Percentiles rank a stretch among this genome's conserved stretches.
Evolutionary conservation across 768 basidiomycete genomes (phyloP).

Genomic region (Agrocybe praecox): DNA sequence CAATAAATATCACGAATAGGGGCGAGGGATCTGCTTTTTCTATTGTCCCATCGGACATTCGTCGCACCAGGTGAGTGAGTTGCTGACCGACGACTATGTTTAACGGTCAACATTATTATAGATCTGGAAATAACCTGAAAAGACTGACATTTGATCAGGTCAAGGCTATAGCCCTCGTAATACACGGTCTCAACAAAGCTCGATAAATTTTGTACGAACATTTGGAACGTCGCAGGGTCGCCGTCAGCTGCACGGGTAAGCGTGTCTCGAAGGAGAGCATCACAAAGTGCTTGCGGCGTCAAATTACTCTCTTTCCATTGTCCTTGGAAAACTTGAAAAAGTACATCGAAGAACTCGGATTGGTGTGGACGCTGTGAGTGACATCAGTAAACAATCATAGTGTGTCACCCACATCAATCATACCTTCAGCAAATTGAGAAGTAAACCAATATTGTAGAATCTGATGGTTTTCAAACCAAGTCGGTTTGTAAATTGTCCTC

Average conservation of each 20-base stretch:
- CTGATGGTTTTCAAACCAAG: slow-evolving; percentile 28
- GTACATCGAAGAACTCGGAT: slow-evolving; percentile 51
- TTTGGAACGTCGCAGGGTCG: slow-evolving; percentile 51
- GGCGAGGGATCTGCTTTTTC: slow-evolving; percentile 57
- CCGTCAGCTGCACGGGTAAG: slow-evolving; percentile 49
- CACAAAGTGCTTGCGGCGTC: slow-evolving; percentile 38
- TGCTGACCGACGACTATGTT: slow-evolving; percentile 57
- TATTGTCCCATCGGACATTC: slow-evolving; percentile 55
- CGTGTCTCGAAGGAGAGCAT: slow-evolving; percentile 59
- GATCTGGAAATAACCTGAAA: neutral
- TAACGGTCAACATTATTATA: neutral
- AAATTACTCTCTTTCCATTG: slow-evolving; percentile 32
- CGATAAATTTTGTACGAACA: slow-evolving; percentile 58
- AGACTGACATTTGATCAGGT: slow-evolving; percentile 59
- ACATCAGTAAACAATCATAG: slow-evolving; percentile 1
- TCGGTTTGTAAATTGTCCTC: neutral
- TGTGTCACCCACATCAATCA: neutral
- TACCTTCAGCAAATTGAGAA: slow-evolving; percentile 62
- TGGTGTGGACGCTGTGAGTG: slow-evolving; percentile 43
- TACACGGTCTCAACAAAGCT: slow-evolving; percentile 61
- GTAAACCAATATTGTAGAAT: slow-evolving; percentile 59
- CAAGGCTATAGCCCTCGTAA: slow-evolving; percentile 49
- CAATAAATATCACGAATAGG: slow-evolving; percentile 50
- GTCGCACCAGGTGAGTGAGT: slow-evolving; percentile 54
- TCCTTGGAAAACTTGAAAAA: slow-evolving; percentile 47